Evolutionary conservation across 148 eudicot genomes (phyloP), one percentile per base, ranked within the genome.

Genomic region (Agrostemma githago): DNA sequence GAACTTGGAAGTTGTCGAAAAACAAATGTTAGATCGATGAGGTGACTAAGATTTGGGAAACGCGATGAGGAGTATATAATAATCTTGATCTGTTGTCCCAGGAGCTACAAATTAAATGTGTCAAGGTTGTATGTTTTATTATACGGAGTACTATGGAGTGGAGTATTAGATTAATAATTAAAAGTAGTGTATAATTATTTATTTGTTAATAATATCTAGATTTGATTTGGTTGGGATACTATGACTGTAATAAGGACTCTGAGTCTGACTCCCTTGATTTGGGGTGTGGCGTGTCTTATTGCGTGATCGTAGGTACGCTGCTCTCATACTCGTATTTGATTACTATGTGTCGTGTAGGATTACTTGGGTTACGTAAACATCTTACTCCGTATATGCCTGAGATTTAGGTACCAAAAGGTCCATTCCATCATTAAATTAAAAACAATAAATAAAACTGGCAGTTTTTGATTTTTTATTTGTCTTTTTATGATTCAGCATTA

Each of bases 401-500:
- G 76, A 63, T 75, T 79, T 40, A 54, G 69, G 16, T 54, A 54
- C 39, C 58, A 39, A 70, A 46, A 21, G 2, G 41, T 20, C 12
- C 54, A 54, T 56, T 10, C 16, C 17, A 63, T 20, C 4, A 37
- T 17, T 26, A 26, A 26, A 26, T 26, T 26, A 26, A 26, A 26
- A 0, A 26, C 34, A 17, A 60, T 16, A 3, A 59, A 46, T n/a
- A 2, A 57, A 43, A 39, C 1, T 62, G 61, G 44, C 5, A 17
- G 54, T 70, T 75, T 75, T 17, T 48, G 34, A 26, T 26, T 66
- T 20, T 56, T 3, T 75, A 56, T 48, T 67, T 79, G 81, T 79
- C 63, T 68, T 26, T 40, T 73, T 39, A 5, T 68, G 11, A 53
- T 40, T 65, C 21, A 42, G 16, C 51, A 26, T 6, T 2, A 42